Conservation (phyloP, 2,329 filamentous ascomycete species). For the Daldinia sp. region DNA sequence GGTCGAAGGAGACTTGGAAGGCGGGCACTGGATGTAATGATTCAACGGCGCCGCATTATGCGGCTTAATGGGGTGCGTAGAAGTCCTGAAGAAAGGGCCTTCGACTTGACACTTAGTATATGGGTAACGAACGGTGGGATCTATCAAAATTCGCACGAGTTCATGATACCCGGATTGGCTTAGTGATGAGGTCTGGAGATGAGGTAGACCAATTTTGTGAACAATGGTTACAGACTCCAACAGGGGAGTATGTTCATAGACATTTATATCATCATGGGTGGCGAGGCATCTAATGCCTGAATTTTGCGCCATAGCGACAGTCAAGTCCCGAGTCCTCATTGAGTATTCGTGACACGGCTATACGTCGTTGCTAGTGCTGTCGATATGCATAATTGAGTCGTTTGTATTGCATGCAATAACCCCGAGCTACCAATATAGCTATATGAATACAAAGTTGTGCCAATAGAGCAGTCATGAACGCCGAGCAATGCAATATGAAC, state of each 20-base stretch:
- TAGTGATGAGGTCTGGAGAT: slow-evolving; percentile 37
- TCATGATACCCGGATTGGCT: slow-evolving; percentile 40
- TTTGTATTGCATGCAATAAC: slow-evolving; percentile 15
- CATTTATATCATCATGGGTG: slow-evolving; percentile 11
- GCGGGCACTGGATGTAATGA: slow-evolving; percentile 11
- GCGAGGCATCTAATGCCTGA: slow-evolving; percentile 9
- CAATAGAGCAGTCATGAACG: slow-evolving; percentile 37
- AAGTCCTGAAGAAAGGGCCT: background rate
- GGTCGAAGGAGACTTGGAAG: slow-evolving; percentile 8
- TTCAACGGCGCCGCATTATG: background rate
- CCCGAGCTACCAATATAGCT: background rate
- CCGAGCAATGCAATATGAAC: slow-evolving; percentile 44
- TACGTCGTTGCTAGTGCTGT: slow-evolving; percentile 2
- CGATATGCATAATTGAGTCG: background rate
- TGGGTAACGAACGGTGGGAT: slow-evolving; percentile 31
- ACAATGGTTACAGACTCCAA: slow-evolving; percentile 24
- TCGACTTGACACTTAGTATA: slow-evolving; percentile 7
- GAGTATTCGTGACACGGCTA: background rate
- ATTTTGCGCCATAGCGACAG: background rate
- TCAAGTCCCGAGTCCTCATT: background rate
- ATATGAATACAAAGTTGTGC: slow-evolving; percentile 4
- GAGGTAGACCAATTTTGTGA: slow-evolving; percentile 36
- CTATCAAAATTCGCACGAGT: slow-evolving; percentile 37
- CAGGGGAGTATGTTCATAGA: slow-evolving; percentile 27
- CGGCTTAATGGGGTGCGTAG: background rate